These are phyloP conservation scores for Brassica napus DNA, from an alignment of 345 rosid species.

Conservation along the genomic window Da-Ae NC_063452.1:45961001-45961500, in stretches of 20 bases:
- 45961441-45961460: constrained; percentile 64
- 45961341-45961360: constrained; percentile 81
- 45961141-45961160: constrained; percentile 14
- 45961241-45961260: not conserved
- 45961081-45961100: constrained; percentile 5
- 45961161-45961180: not conserved
- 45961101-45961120: not conserved
- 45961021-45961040: constrained; percentile 19
- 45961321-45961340: constrained; percentile 58
- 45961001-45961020: constrained; percentile 34
- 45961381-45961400: constrained; percentile 63
- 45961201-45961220: not conserved
- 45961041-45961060: constrained; percentile 30
- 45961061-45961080: not conserved
- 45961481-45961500: constrained; percentile 53
- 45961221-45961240: not conserved
- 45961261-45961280: constrained; percentile 8
- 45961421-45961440: constrained; percentile 65
- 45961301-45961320: constrained; percentile 20
- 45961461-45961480: constrained; percentile 52
- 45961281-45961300: constrained; percentile 3
- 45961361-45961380: constrained; percentile 69
- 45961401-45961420: constrained; percentile 62
- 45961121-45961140: not conserved
- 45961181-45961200: constrained; percentile 7